A percentile compares a stretch with the other conserved stretches of the same genome.
phyloP scores from a whole-genome alignment of 1,284 basidiomycete genomes.

The Fistulinella cinereoalba region DNA sequence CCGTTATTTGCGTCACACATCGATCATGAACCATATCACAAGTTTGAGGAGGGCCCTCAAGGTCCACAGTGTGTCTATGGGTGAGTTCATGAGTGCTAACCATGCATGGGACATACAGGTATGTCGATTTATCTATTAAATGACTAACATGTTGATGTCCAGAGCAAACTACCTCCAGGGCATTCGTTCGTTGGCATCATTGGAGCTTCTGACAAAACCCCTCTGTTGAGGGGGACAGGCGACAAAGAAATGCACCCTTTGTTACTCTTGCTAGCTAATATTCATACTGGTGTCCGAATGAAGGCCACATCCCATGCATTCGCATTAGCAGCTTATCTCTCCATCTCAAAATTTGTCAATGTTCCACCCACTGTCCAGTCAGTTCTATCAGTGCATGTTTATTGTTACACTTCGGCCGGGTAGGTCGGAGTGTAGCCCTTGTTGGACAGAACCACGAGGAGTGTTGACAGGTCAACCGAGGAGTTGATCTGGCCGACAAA shows the following conservation, averaged over 20 bases:
- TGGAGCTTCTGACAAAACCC: constrained; percentile 11
- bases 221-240: background rate
- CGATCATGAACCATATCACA: background rate
- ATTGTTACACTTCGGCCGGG: too few species aligned
- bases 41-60: background rate
- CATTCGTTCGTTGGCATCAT: constrained; percentile 10
- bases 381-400: constrained; percentile 5
- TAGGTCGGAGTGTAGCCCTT: too few species aligned
- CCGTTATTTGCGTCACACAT: background rate
- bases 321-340: constrained; percentile 4
- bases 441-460: too few species aligned
- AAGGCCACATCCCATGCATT: constrained; percentile 12
- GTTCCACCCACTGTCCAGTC: constrained; percentile 4
- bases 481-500: too few species aligned
- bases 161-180: background rate
- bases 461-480: too few species aligned
- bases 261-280: constrained; percentile 12
- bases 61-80: background rate
- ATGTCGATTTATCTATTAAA: too few species aligned
- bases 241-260: constrained; percentile 17
- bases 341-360: constrained; percentile 10
- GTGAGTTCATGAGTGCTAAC: constrained; percentile 13
- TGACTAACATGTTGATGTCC: too few species aligned
- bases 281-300: constrained; percentile 8
- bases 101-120: constrained; percentile 13